Conservation (phyloP, 192 early-diverging fungal species). For the Spinellus fusiger region DNA sequence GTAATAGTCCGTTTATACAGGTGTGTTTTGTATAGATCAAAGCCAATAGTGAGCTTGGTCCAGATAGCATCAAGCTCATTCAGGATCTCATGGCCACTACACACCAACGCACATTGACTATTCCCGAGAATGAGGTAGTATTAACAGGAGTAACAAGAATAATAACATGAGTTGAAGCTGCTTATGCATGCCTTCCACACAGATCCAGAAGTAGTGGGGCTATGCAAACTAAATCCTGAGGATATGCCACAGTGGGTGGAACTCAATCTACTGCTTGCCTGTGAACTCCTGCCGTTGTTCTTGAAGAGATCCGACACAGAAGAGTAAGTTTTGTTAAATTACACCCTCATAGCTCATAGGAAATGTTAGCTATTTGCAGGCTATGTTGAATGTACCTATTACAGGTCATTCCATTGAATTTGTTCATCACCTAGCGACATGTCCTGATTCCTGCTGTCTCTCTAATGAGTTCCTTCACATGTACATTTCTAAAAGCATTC, state of each 20-base stretch:
- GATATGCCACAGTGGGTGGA: slow-evolving; percentile 1
- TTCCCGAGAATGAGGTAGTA: slow-evolving; percentile 6
- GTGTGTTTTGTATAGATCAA: no score
- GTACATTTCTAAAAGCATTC: slow-evolving; percentile 9
- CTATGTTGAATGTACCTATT: neutral
- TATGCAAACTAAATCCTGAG: neutral
- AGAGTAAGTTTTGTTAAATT: neutral
- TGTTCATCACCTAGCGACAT: slow-evolving; percentile 4
- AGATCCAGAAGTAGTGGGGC: neutral
- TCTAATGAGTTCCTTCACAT: slow-evolving; percentile 3
- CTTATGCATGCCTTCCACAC: neutral
- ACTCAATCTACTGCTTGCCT: neutral
- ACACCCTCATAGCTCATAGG: neutral
- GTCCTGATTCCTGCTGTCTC: neutral
- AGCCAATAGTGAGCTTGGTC: neutral
- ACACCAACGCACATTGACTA: neutral
- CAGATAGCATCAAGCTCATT: neutral
- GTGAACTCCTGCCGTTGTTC: slow-evolving; percentile 1
- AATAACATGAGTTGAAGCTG: neutral
- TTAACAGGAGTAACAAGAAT: neutral
- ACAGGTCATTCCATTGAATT: slow-evolving; percentile 8
- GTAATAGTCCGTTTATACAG: no score
- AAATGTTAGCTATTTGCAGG: slow-evolving; percentile 5
- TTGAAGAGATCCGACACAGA: neutral
- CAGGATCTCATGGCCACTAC: neutral